These are phyloP conservation scores for Sphaceloma murrayae DNA, from an alignment of 2,329 filamentous ascomycete species.

Conservation along the genomic window DNA sequence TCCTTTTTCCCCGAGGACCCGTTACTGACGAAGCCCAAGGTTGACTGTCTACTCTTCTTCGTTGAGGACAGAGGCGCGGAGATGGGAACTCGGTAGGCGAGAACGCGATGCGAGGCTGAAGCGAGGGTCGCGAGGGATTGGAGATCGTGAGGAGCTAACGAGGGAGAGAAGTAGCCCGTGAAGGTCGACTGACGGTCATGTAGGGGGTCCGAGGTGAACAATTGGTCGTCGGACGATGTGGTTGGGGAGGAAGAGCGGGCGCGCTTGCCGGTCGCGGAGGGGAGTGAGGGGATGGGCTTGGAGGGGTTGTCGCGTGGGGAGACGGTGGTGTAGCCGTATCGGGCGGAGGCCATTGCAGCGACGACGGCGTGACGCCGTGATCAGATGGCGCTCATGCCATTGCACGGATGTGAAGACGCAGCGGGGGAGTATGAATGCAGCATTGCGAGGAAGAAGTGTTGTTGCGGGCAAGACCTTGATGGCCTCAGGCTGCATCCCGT, in stretches of 20 bases:
- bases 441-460: no score
- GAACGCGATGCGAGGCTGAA: constrained; percentile 42
- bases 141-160: constrained; percentile 32
- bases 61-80: constrained; percentile 6
- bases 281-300: constrained; percentile 6
- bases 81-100: constrained; percentile 37
- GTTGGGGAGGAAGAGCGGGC: constrained; percentile 1
- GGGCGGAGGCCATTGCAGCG: constrained; percentile 14
- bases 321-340: constrained; percentile 19
- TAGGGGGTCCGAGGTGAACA: constrained; percentile 39
- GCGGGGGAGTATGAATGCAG: no score
- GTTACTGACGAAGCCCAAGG: not conserved
- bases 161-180: constrained; percentile 41
- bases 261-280: constrained; percentile 15
- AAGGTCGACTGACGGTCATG: constrained; percentile 45
- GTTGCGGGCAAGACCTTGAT: no score
- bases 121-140: constrained; percentile 37
- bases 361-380: constrained; percentile 36
- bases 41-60: constrained; percentile 16
- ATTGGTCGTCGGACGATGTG: constrained; percentile 20
- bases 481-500: no score
- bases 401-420: no score
- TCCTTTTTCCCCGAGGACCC: not conserved
- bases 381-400: constrained; percentile 78
- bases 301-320: constrained; percentile 16